Conservation (phyloP, 257 asterid species). For the Ilex aquifolium region DNA sequence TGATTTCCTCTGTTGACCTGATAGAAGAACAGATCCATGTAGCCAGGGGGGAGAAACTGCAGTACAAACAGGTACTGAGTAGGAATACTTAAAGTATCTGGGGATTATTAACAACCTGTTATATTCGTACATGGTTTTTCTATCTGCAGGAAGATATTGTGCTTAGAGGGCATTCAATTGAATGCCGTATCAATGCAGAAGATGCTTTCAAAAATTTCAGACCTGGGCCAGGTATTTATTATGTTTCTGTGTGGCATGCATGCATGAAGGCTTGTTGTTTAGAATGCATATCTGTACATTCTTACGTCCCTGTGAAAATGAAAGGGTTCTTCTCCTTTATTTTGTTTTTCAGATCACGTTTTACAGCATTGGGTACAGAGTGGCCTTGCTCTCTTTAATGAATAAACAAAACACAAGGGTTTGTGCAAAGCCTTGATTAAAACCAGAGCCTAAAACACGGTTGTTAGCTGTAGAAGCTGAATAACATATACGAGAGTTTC, state of each 20-base stretch:
- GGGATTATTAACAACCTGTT: conserved; percentile 4
- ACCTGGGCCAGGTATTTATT: conserved; percentile 85
- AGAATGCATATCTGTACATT: too few species aligned
- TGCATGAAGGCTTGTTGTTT: not conserved
- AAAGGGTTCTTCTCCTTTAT: not conserved
- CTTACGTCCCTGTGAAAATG: not conserved
- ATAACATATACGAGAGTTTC: not conserved
- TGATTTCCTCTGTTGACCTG: conserved; percentile 96
- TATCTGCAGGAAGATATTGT: conserved; percentile 75
- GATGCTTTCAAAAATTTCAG: conserved; percentile 99
- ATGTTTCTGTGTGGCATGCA: not conserved
- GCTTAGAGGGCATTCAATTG: conserved; percentile 91
- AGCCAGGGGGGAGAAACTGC: conserved; percentile 90
- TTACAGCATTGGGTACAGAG: not conserved
- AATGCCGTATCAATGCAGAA: conserved; percentile 98
- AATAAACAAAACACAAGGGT: not conserved
- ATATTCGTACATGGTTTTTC: conserved; percentile 7
- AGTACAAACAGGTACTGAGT: conserved; percentile 59
- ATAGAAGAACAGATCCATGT: conserved; percentile 97
- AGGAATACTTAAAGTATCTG: conserved; percentile 7
- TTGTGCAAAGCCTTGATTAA: not conserved
- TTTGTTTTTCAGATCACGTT: not conserved
- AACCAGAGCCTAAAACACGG: too few species aligned
- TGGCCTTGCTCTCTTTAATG: not conserved
- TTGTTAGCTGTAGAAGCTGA: too few species aligned